These are phyloP conservation scores for Moesziomyces sp. DNA, from an alignment of 1,284 basidiomycete genomes.

Conservation along the genomic window DNA sequence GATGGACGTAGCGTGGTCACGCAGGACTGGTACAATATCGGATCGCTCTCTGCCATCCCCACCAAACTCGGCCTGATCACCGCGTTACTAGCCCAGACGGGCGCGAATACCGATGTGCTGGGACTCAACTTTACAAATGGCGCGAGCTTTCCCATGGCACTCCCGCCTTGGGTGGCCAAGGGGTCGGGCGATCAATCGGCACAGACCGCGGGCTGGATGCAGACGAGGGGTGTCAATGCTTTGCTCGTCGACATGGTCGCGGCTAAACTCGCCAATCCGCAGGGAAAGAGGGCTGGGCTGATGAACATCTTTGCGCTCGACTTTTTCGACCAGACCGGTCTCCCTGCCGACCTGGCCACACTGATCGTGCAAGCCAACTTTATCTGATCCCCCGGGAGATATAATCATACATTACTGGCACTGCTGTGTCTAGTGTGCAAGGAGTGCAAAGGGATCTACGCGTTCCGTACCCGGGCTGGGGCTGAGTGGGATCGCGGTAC, in stretches of 20 bases:
- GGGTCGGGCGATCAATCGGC: conserved; percentile 26
- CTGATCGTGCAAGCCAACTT: conserved; percentile 57
- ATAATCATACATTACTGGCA: too few relatives aligned
- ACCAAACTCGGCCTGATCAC: conserved; percentile 40
- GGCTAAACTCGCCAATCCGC: background rate
- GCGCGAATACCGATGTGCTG: conserved; percentile 10
- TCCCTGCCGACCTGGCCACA: conserved; percentile 20
- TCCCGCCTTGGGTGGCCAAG: conserved; percentile 47
- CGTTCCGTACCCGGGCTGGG: conserved; percentile 9
- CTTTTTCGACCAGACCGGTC: conserved; percentile 44
- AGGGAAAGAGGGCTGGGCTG: conserved; percentile 9
- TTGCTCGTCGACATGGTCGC: conserved; percentile 34
- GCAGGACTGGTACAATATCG: conserved; percentile 58
- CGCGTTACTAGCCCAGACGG: conserved; percentile 14
- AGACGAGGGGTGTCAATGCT: conserved; percentile 33
- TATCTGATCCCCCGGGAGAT: background rate
- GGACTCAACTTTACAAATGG: conserved; percentile 48
- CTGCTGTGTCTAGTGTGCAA: conserved; percentile 9
- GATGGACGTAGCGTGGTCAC: conserved; percentile 21
- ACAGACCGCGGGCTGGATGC: conserved; percentile 12
- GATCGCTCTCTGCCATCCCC: conserved; percentile 23
- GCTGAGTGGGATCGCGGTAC: conserved; percentile 23
- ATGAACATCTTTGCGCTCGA: conserved; percentile 51
- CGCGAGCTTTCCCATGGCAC: conserved; percentile 37
- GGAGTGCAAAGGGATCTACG: conserved; percentile 12